These are phyloP conservation scores for Citrus sp. DNA, from an alignment of 345 rosid species.

Conservation along the genomic window DNA sequence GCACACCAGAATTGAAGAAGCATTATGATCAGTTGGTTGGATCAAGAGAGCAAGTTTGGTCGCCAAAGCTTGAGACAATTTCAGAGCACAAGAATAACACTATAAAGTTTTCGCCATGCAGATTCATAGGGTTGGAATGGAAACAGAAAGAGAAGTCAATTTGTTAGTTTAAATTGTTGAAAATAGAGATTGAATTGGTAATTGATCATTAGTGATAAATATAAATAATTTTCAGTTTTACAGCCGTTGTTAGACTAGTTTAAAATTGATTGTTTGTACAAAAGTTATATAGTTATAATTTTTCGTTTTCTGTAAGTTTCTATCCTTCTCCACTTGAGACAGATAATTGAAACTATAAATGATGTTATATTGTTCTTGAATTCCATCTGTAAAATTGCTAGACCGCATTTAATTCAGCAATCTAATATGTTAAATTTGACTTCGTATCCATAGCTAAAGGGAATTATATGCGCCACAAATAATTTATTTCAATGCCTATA, in stretches of 20 bases:
- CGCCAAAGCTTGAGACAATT: conserved; percentile 81
- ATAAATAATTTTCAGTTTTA: neutral
- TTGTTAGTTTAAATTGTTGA: neutral
- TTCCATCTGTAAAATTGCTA: too few relatives aligned
- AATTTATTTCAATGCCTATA: too few relatives aligned
- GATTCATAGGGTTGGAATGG: conserved; percentile 52
- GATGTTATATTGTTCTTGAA: too few relatives aligned
- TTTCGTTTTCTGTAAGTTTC: too few relatives aligned
- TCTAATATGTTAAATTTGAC: too few relatives aligned
- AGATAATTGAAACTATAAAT: neutral
- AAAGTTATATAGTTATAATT: neutral
- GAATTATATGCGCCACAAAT: too few relatives aligned
- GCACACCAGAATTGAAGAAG: conserved; percentile 90
- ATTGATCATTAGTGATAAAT: neutral
- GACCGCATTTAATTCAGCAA: too few relatives aligned
- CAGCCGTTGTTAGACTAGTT: neutral
- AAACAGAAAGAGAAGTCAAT: conserved; percentile 34
- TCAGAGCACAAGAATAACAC: conserved; percentile 45
- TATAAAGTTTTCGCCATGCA: conserved; percentile 65
- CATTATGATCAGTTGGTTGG: conserved; percentile 78
- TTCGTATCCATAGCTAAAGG: too few relatives aligned
- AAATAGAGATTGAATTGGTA: too few relatives aligned
- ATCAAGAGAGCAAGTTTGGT: conserved; percentile 68
- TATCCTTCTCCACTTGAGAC: neutral
- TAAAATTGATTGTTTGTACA: neutral